A percentile compares a stretch with the other conserved stretches of the same genome.
phyloP scores from a whole-genome alignment of 768 basidiomycete species.

The Auricularia sp. region DNA sequence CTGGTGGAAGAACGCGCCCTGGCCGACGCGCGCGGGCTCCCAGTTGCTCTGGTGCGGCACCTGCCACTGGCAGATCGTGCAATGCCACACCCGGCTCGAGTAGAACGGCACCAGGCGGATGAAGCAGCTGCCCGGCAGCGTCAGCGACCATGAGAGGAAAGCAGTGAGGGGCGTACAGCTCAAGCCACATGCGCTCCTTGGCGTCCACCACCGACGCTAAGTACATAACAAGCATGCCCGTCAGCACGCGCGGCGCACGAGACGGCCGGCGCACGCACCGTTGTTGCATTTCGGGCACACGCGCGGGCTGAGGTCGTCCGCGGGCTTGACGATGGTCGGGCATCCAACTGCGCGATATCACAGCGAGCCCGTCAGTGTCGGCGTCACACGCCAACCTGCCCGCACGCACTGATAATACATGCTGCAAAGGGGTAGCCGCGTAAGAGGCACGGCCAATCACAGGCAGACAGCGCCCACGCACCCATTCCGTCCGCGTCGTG shows the following conservation, averaged over 20 bases:
- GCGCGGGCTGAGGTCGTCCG: slow-evolving; percentile 40
- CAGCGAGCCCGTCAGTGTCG: slow-evolving; percentile 2
- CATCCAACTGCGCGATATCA: slow-evolving; percentile 45
- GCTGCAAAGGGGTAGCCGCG: slow-evolving; percentile 13
- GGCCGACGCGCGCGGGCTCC: slow-evolving; percentile 12
- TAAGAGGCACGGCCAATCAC: no score
- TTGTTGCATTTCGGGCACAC: slow-evolving; percentile 68
- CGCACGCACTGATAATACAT: slow-evolving; percentile 23
- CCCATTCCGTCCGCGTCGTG: neutral
- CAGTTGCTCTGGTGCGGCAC: slow-evolving; percentile 30
- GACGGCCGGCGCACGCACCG: slow-evolving; percentile 29
- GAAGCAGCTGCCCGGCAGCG: slow-evolving; percentile 28
- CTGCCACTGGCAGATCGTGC: slow-evolving; percentile 60
- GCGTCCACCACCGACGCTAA: slow-evolving; percentile 53
- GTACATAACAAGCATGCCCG: neutral
- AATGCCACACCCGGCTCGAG: slow-evolving; percentile 56
- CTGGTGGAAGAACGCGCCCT: slow-evolving; percentile 1
- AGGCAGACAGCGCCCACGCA: neutral
- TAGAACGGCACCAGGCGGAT: slow-evolving; percentile 59
- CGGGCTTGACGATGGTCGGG: slow-evolving; percentile 46
- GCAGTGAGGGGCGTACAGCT: slow-evolving; percentile 31
- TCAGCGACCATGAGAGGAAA: neutral
- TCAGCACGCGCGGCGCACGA: neutral
- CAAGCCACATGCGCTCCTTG: slow-evolving; percentile 63
- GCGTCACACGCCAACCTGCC: slow-evolving; percentile 6